Percentiles rank a stretch among this genome's conserved stretches.
Evolutionary conservation across 2,329 filamentous ascomycete species (phyloP).

Genomic region (Pseudopyrenochaeta lycopersici): DNA sequence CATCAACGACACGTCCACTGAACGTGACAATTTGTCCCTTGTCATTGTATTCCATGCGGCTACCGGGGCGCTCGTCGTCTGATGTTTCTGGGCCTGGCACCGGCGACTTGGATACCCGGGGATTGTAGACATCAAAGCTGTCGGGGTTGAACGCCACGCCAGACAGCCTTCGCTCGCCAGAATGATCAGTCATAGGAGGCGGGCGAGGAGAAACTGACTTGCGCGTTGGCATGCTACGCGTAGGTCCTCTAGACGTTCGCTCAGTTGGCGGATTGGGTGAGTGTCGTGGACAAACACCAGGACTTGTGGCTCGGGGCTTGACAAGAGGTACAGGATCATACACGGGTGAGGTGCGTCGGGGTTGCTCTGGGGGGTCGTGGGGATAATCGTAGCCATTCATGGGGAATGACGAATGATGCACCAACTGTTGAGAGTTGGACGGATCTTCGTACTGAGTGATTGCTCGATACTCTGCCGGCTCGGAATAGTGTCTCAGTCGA

Average conservation of each 20-base stretch:
- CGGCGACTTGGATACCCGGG: conserved; percentile 50
- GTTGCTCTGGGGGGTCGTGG: conserved; percentile 51
- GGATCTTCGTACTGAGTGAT: conserved; percentile 44
- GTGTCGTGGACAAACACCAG: conserved; percentile 42
- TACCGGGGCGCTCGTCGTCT: conserved; percentile 39
- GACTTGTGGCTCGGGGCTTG: conserved; percentile 56
- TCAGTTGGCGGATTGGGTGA: conserved; percentile 39
- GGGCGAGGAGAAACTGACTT: conserved; percentile 81
- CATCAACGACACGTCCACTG: conserved; percentile 80
- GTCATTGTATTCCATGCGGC: conserved; percentile 57
- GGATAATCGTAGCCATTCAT: conserved; percentile 52
- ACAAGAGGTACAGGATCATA: conserved; percentile 53
- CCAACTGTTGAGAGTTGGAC: conserved; percentile 37
- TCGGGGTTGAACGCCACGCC: conserved; percentile 78
- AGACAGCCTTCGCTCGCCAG: conserved; percentile 61
- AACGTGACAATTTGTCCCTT: conserved; percentile 77
- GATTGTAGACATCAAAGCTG: conserved; percentile 77
- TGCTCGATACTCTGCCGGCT: conserved; percentile 43
- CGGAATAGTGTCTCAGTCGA: conserved; percentile 44
- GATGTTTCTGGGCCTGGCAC: conserved; percentile 20
- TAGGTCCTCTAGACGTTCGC: conserved; percentile 52
- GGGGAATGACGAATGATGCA: conserved; percentile 35
- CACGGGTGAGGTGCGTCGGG: conserved; percentile 41
- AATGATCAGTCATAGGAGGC: conserved; percentile 52
- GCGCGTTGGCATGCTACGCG: conserved; percentile 62